Conservation (phyloP, 768 basidiomycete genomes). For the Cantharellus anzutake region DNA sequence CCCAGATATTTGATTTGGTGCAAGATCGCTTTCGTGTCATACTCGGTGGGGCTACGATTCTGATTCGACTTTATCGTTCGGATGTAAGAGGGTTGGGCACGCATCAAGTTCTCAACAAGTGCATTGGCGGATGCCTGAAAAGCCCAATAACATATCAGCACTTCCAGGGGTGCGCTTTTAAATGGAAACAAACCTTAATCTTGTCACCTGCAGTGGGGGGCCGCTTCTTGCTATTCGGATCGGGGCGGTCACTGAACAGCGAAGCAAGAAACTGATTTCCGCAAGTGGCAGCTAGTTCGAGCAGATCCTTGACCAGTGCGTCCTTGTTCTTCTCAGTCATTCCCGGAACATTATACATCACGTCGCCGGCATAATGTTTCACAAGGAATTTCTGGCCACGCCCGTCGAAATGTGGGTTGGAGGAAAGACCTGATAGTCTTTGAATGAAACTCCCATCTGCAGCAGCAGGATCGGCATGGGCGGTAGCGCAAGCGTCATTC, state of each 20-base stretch:
- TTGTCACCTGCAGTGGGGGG: slow-evolving; percentile 96
- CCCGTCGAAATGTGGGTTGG: slow-evolving; percentile 86
- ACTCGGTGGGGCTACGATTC: slow-evolving; percentile 81
- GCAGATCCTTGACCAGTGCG: slow-evolving; percentile 78
- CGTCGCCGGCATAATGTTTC: slow-evolving; percentile 94
- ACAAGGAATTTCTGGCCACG: slow-evolving; percentile 90
- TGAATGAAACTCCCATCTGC: slow-evolving; percentile 96
- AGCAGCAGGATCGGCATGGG: slow-evolving; percentile 89
- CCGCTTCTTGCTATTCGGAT: slow-evolving; percentile 92
- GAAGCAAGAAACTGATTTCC: slow-evolving; percentile 71
- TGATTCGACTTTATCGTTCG: slow-evolving; percentile 99
- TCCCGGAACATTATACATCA: slow-evolving; percentile 90
- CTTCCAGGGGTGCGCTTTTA: not conserved
- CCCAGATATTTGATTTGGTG: slow-evolving; percentile 99
- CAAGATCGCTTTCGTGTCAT: slow-evolving; percentile 83
- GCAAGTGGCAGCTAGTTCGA: slow-evolving; percentile 71
- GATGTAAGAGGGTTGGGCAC: slow-evolving; percentile 92
- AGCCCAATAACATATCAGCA: not conserved
- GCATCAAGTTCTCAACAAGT: slow-evolving; percentile 94
- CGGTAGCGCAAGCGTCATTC: slow-evolving; percentile 98
- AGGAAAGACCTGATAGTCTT: slow-evolving; percentile 58
- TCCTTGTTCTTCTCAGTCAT: slow-evolving; percentile 99
- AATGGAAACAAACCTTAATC: slow-evolving; percentile 51
- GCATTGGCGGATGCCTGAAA: slow-evolving; percentile 75
- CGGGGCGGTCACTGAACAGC: slow-evolving; percentile 85